phyloP scores from a whole-genome alignment of 768 basidiomycete genomes.

The Leccinum uliginosum region DNA sequence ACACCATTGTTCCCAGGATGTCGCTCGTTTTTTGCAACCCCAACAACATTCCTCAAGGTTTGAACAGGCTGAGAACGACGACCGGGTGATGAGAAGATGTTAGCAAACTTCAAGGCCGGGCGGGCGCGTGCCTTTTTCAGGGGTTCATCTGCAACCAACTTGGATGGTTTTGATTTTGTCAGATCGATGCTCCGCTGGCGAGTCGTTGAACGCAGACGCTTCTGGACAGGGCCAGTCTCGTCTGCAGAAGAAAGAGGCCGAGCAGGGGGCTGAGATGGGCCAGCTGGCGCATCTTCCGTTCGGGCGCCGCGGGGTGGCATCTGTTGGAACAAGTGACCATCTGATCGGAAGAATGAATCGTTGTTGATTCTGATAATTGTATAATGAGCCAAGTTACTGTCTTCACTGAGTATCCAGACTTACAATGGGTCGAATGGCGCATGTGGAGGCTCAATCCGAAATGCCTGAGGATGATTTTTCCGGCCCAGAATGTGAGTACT shows the following conservation, averaged over 20 bases:
- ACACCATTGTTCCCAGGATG: conserved; percentile 39
- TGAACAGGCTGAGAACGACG: conserved; percentile 72
- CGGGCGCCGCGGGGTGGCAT: conserved; percentile 38
- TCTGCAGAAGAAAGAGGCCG: conserved; percentile 80
- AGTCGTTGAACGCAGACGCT: conserved; percentile 65
- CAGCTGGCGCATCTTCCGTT: conserved; percentile 38
- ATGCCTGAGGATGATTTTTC: conserved; percentile 51
- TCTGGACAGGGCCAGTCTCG: conserved; percentile 73
- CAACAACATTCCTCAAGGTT: conserved; percentile 54
- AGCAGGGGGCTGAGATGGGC: conserved; percentile 44
- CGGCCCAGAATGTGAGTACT: conserved; percentile 55
- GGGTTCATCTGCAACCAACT: conserved; percentile 62
- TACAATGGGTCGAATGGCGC: conserved; percentile 64
- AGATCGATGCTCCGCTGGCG: conserved; percentile 47
- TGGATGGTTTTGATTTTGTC: conserved; percentile 55
- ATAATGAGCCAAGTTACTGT: conserved; percentile 1
- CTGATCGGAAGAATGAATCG: conserved; percentile 51
- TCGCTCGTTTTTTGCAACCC: conserved; percentile 49
- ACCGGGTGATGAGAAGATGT: conserved; percentile 83
- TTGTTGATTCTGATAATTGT: conserved; percentile 44
- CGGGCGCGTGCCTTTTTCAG: conserved; percentile 89
- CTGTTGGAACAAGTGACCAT: conserved; percentile 54
- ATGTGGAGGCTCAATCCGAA: conserved; percentile 50
- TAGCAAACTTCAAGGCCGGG: conserved; percentile 84
- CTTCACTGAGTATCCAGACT: conserved; percentile 17